Conservation (phyloP, 768 basidiomycete genomes). For the Coprinopsis strossmayeri region DNA sequence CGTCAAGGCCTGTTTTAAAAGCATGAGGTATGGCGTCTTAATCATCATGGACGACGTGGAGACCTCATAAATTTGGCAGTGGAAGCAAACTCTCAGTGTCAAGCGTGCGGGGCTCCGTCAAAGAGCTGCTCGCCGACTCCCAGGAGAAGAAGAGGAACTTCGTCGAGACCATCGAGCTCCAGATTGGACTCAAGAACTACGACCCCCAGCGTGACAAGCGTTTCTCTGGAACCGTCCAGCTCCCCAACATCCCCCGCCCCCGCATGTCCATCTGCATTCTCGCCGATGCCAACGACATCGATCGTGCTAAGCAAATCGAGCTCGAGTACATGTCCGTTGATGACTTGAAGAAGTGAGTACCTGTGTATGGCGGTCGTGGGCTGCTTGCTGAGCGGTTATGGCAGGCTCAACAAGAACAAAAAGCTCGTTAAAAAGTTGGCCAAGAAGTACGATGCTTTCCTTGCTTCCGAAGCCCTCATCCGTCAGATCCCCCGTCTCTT, state of each 20-base stretch:
- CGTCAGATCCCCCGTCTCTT: constrained; percentile 99
- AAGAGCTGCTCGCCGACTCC: constrained; percentile 79
- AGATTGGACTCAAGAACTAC: constrained; percentile 98
- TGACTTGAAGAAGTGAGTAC: constrained; percentile 90
- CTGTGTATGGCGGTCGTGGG: not conserved
- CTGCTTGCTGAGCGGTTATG: not conserved
- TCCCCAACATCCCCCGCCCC: constrained; percentile 95
- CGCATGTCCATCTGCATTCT: constrained; percentile 99
- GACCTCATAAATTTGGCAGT: constrained; percentile 12
- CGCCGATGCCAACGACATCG: constrained; percentile 97
- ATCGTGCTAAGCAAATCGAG: constrained; percentile 96
- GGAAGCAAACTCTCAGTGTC: constrained; percentile 91
- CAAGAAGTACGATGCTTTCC: constrained; percentile 99
- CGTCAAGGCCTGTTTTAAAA: constrained; percentile 19
- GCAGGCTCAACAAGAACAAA: constrained; percentile 99
- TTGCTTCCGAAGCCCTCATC: constrained; percentile 95
- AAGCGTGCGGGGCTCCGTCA: constrained; percentile 99
- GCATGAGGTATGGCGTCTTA: constrained; percentile 20
- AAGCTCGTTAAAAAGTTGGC: constrained; percentile 99
- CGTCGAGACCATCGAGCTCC: constrained; percentile 93
- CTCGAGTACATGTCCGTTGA: constrained; percentile 99
- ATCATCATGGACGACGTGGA: not conserved
- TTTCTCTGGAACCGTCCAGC: constrained; percentile 98
- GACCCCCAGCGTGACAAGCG: constrained; percentile 99
- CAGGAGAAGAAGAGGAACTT: constrained; percentile 93